Base-by-base conservation (phyloP, 352 stramenopile species). In the Achlya hypogyna region DNA sequence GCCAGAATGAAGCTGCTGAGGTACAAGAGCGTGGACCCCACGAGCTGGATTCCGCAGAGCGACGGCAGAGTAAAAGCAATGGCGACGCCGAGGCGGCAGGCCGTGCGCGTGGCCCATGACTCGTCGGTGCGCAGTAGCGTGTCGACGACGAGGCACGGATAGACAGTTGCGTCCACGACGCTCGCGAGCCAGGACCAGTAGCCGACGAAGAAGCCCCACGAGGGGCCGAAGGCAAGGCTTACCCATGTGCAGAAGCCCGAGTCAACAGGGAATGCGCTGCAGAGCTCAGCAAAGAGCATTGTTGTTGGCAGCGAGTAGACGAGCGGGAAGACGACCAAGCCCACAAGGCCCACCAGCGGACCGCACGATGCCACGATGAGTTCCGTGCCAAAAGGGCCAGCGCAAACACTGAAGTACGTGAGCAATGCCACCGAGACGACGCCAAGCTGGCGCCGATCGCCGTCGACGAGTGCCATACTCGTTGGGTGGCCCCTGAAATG, bases 361-460 rank as follows among this genome's bases (percentile, higher is more conserved):
- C 88, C 95, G 38, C 79, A 96, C 0, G 93, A 79, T 16, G 86
- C 79, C 1, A 98, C 84, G 23, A 93, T 88, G n/a, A 89, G 83
- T 75, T 98, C 95, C 27, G 87, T 88, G 8, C 96, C 96, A 78
- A 97, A 99, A 5, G 96, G 94, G 6, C 96, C 96, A 20, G 91
- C 93, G 72, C 74, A 88, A 25, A 97, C 90, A 59, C 87, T 89
- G 67, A 96, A 96, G 71, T 96, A 96, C 34, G 89, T 96, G 54
- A 97, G 87, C 56, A 93, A 75, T 51, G 79, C 81, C 42, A 88
- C 71, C 65, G 74, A 77, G 52, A 88, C 67, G n/a, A 88, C 72
- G 66, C 80, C 81, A 14, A 89, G 74, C 69, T 87, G 28, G 18
- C 60, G 60, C 35, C 60, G 51, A 10, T 10, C 16, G 25, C 10